Evolutionary conservation across 192 early-diverging fungal species (phyloP), one percentile per base, ranked within the genome.

Genomic region (Backusella westeae): DNA sequence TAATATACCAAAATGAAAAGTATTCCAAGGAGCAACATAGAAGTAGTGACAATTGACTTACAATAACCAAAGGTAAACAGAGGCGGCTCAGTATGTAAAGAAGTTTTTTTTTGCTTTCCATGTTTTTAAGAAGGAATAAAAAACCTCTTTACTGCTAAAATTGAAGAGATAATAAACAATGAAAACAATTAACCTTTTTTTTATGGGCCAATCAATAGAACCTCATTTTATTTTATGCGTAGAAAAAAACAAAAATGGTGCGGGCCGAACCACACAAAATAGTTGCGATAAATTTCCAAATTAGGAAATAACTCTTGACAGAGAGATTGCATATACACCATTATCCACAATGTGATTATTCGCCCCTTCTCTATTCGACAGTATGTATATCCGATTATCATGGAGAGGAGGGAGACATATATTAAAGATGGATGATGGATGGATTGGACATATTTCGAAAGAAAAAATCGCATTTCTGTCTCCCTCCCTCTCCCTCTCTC

Each of bases 291-390:
- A 26, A 14, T 56, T 56, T 56, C 53, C 53, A 10, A 56, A 56
- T 56, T 56, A 56, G 53, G 53, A 26, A 56, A 19, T 9, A 2
- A 2, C 8, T 8, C 8, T 56, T 56, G 0, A 8, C 21, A 23
- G 21, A 21, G 19, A 23, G 53, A 21, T n/a, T 23, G 42, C 42
- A 56, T 56, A n/a, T 56, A 56, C 53, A 56, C 8, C n/a, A 56
- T 56, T 23, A 19, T 21, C 53, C 8, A 23, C n/a, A 21, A 9
- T 56, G 53, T 23, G 19, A 56, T 56, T 26, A 12, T 56, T 56
- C 53, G 44, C 70, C 29, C 70, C 42, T 71, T 71, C 70, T 71
- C 70, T 71, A 38, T 46, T 71, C 41, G 70, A 71, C 70, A 71
- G 70, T 71, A 42, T 29, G 70, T 71, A 71, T 71, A 71, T 17